A percentile compares a stretch with the other conserved stretches of the same genome.
Evolutionary conservation across 768 basidiomycete species (phyloP).

Genomic region (Hirschioporus abietinus): DNA sequence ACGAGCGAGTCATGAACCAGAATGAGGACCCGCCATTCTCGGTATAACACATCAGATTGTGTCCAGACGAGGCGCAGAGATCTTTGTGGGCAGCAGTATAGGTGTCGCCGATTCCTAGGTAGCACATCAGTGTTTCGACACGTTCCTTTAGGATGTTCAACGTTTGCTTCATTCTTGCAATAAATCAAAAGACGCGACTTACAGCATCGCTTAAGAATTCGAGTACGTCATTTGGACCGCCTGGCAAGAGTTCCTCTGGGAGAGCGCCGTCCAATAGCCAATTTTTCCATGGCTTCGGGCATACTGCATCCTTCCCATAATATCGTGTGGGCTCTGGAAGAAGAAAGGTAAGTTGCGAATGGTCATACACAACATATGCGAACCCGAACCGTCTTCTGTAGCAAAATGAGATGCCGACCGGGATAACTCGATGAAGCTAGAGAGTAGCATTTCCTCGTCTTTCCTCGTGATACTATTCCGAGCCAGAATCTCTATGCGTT

Average conservation of each 20-base stretch:
- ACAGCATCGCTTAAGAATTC: conserved; percentile 50
- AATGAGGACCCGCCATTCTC: conserved; percentile 67
- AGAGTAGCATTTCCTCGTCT: conserved; percentile 47
- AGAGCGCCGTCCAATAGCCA: conserved; percentile 53
- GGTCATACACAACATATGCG: not conserved
- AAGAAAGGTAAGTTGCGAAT: conserved; percentile 4
- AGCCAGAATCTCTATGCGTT: conserved; percentile 44
- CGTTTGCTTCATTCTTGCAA: not conserved
- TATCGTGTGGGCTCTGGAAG: conserved; percentile 50
- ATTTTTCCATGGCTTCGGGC: conserved; percentile 58
- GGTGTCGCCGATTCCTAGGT: conserved; percentile 76
- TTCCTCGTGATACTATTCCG: conserved; percentile 57
- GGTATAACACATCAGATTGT: conserved; percentile 83
- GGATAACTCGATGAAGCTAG: conserved; percentile 47
- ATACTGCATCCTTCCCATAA: conserved; percentile 76
- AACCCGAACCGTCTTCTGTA: conserved; percentile 32
- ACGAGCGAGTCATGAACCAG: conserved; percentile 81
- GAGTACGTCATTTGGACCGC: conserved; percentile 52
- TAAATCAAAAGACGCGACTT: conserved; percentile 16
- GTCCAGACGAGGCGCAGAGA: conserved; percentile 76
- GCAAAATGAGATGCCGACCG: conserved; percentile 31
- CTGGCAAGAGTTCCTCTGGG: conserved; percentile 48
- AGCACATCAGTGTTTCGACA: conserved; percentile 82
- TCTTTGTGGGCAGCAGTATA: conserved; percentile 86
- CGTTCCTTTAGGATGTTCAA: conserved; percentile 33